Evolutionary conservation across 2,329 filamentous ascomycete genomes (phyloP).

Genomic region (Lojkania enalia): DNA sequence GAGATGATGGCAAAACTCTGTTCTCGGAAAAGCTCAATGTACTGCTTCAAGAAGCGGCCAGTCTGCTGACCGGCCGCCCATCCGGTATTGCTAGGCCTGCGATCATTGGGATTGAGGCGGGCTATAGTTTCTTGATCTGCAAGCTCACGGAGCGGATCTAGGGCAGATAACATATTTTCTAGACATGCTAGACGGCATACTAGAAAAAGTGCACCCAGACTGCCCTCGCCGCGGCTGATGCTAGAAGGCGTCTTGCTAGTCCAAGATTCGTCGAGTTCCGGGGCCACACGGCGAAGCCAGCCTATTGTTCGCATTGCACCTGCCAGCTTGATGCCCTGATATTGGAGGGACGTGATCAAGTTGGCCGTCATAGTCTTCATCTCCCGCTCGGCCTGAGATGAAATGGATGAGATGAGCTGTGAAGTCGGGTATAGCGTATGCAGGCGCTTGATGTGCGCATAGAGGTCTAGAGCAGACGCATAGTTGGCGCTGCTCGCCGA

Average conservation of each 20-base stretch:
- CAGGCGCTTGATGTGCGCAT: slow-evolving; percentile 89
- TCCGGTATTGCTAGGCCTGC: slow-evolving; percentile 45
- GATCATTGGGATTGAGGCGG: slow-evolving; percentile 33
- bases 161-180: slow-evolving; percentile 74
- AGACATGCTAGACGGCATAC: slow-evolving; percentile 83
- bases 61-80: slow-evolving; percentile 85
- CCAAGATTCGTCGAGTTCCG: slow-evolving; percentile 66
- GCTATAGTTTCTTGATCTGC: slow-evolving; percentile 79
- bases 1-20: slow-evolving; percentile 96
- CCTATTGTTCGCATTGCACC: slow-evolving; percentile 88
- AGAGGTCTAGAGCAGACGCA: slow-evolving; percentile 84
- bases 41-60: slow-evolving; percentile 90
- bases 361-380: slow-evolving; percentile 89
- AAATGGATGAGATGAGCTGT: slow-evolving; percentile 71
- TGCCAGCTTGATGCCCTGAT: slow-evolving; percentile 81
- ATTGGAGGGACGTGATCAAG: slow-evolving; percentile 75
- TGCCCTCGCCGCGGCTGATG: slow-evolving; percentile 58
- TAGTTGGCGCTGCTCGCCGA: slow-evolving; percentile 67
- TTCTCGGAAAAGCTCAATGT: slow-evolving; percentile 96
- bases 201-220: slow-evolving; percentile 81
- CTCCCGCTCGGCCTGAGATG: slow-evolving; percentile 76
- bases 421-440: slow-evolving; percentile 82
- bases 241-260: slow-evolving; percentile 27
- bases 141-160: slow-evolving; percentile 83
- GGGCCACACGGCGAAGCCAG: slow-evolving; percentile 84